phyloP scores from a whole-genome alignment of 805 yeast genomes.

The Candida oleophila region DNA sequence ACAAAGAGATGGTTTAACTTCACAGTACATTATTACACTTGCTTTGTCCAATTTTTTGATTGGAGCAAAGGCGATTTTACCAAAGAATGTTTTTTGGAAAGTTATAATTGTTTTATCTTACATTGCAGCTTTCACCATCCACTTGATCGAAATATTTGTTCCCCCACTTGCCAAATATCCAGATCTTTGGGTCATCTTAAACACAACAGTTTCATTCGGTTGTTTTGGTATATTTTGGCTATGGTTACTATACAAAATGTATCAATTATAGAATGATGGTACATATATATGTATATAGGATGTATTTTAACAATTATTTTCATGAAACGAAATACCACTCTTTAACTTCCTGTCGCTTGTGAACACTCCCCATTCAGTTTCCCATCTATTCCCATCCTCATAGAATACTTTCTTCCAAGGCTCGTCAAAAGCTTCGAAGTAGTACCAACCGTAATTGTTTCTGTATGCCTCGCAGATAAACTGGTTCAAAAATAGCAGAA shows the following conservation, averaged over 20 bases:
- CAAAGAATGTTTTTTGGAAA: conserved; percentile 20
- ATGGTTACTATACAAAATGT: conserved; percentile 66
- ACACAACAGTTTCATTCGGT: conserved; percentile 69
- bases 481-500: conserved; percentile 47
- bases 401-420: conserved; percentile 64
- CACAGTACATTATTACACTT: conserved; percentile 69
- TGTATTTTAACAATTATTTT: conserved; percentile 14
- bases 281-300: conserved; percentile 15
- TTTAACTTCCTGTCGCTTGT: conserved; percentile 48
- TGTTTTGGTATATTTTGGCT: conserved; percentile 76
- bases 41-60: conserved; percentile 48
- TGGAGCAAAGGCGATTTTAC: conserved; percentile 19
- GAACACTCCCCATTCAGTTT: conserved; percentile 71
- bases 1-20: conserved; percentile 65
- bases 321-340: conserved; percentile 35
- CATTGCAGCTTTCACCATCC: conserved; percentile 48
- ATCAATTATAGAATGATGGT: conserved; percentile 7
- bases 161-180: conserved; percentile 65
- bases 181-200: conserved; percentile 81
- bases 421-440: conserved; percentile 71
- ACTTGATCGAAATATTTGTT: conserved; percentile 49
- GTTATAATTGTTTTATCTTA: conserved; percentile 27
- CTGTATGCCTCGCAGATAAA: conserved; percentile 51
- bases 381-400: conserved; percentile 53
- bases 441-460: conserved; percentile 49